These are phyloP conservation scores for Pichiaceae sp. DNA, from an alignment of 1,139 yeast species.

Conservation along the genomic window DNA sequence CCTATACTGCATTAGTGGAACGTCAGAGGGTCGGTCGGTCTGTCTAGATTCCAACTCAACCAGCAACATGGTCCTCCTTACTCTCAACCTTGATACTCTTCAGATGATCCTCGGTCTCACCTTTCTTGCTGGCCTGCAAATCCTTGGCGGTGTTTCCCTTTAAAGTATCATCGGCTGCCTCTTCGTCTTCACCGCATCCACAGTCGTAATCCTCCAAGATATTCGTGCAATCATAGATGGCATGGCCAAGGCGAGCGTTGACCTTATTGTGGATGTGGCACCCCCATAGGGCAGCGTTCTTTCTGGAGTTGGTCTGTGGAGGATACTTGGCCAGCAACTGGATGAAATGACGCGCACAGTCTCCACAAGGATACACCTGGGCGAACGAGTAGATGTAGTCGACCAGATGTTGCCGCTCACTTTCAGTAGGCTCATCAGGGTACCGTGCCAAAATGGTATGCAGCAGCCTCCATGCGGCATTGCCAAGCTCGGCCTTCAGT, in stretches of 20 bases:
- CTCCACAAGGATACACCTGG: slow-evolving; percentile 87
- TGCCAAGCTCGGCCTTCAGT: slow-evolving; percentile 65
- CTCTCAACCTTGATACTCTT: slow-evolving; percentile 36
- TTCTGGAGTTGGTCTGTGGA: slow-evolving; percentile 73
- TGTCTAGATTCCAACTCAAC: slow-evolving; percentile 10
- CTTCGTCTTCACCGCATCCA: slow-evolving; percentile 79
- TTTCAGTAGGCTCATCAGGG: slow-evolving; percentile 68
- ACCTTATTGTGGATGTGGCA: slow-evolving; percentile 89
- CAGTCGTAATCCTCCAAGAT: slow-evolving; percentile 89
- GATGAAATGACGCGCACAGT: slow-evolving; percentile 89
- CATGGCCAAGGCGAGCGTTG: slow-evolving; percentile 63
- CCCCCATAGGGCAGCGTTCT: slow-evolving; percentile 92
- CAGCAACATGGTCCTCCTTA: slow-evolving; percentile 22
- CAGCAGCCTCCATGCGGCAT: slow-evolving; percentile 84
- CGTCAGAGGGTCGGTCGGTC: too few species aligned
- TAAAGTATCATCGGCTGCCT: slow-evolving; percentile 24
- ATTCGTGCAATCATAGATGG: slow-evolving; percentile 71
- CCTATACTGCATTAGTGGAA: too few species aligned
- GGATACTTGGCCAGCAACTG: slow-evolving; percentile 62
- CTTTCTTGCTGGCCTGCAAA: slow-evolving; percentile 1
- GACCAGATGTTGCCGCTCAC: slow-evolving; percentile 53
- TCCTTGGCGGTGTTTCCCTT: slow-evolving; percentile 9
- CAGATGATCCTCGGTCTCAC: slow-evolving; percentile 32
- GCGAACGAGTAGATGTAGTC: slow-evolving; percentile 52
- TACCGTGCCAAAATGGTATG: slow-evolving; percentile 89